These are phyloP conservation scores for Pleurotus eryngii DNA, from an alignment of 768 basidiomycete genomes.

Conservation along the genomic window DNA sequence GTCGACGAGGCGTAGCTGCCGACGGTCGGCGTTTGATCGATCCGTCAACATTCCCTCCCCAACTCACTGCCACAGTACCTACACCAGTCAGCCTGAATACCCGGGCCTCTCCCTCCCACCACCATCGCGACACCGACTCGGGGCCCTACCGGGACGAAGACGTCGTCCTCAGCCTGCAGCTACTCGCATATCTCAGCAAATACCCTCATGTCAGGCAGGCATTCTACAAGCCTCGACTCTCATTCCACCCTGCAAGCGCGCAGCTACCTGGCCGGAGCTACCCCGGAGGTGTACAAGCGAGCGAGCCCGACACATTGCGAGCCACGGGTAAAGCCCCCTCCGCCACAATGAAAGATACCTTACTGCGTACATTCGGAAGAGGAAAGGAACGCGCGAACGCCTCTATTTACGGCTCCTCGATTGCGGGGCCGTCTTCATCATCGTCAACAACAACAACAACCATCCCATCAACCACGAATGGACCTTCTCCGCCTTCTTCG, in stretches of 20 bases:
- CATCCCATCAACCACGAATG: neutral
- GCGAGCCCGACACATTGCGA: slow-evolving; percentile 7
- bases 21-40: neutral
- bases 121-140: slow-evolving; percentile 27
- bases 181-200: slow-evolving; percentile 94
- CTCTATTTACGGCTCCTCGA: neutral
- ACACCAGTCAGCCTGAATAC: slow-evolving; percentile 29
- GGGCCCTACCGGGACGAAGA: slow-evolving; percentile 94
- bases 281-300: slow-evolving; percentile 8
- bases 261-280: slow-evolving; percentile 30
- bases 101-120: slow-evolving; percentile 15
- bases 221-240: slow-evolving; percentile 84
- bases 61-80: neutral
- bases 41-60: neutral
- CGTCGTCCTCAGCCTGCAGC: slow-evolving; percentile 84
- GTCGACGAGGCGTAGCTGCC: neutral
- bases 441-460: neutral
- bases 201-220: slow-evolving; percentile 96
- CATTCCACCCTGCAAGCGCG: slow-evolving; percentile 76
- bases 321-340: slow-evolving; percentile 11
- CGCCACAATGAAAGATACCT: slow-evolving; percentile 19
- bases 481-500: slow-evolving; percentile 3
- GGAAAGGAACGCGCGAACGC: slow-evolving; percentile 35
- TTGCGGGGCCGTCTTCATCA: neutral
- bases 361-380: slow-evolving; percentile 44